Conservation (phyloP, 352 stramenopile species). For the Phytophthora hybrid region DNA sequence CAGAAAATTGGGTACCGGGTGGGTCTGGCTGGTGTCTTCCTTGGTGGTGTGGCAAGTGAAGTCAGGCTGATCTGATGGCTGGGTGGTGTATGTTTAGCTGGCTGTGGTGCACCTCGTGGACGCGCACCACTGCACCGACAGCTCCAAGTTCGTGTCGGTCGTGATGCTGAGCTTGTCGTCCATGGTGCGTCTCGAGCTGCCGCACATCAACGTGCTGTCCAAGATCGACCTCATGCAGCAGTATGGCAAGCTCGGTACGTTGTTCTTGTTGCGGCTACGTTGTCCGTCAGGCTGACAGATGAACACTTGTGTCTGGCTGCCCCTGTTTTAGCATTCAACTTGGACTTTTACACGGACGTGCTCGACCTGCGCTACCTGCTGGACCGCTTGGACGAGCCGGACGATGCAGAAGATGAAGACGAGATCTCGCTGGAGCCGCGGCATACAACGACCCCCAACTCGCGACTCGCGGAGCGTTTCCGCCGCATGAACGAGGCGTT, state of each 20-base stretch:
- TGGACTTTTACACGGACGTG: slow-evolving; percentile 91
- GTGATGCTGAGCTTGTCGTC: slow-evolving; percentile 96
- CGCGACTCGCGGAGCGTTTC: slow-evolving; percentile 60
- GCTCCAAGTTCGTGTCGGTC: slow-evolving; percentile 98
- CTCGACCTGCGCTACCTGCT: slow-evolving; percentile 86
- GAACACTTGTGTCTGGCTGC: not conserved
- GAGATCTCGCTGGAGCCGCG: slow-evolving; percentile 44
- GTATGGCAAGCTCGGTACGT: slow-evolving; percentile 83
- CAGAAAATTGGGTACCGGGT: slow-evolving; percentile 91
- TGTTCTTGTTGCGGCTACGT: not conserved
- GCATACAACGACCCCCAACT: slow-evolving; percentile 30
- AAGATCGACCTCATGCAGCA: slow-evolving; percentile 99
- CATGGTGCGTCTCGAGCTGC: slow-evolving; percentile 98
- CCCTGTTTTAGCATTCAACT: slow-evolving; percentile 72
- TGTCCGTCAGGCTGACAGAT: not conserved
- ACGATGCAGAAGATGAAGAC: slow-evolving; percentile 57
- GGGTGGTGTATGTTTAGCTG: slow-evolving; percentile 50
- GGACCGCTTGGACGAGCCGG: slow-evolving; percentile 79
- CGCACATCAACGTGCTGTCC: slow-evolving; percentile 98
- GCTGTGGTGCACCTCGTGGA: slow-evolving; percentile 97
- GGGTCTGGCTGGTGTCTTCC: slow-evolving; percentile 30
- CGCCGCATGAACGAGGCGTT: slow-evolving; percentile 86
- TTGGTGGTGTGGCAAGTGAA: not conserved
- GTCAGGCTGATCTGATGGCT: not conserved
- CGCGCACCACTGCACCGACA: slow-evolving; percentile 93